Percentiles rank a stretch among this genome's conserved stretches.
Conservation (phyloP, 768 basidiomycete species). For the Boletus rubropictus region DNA sequence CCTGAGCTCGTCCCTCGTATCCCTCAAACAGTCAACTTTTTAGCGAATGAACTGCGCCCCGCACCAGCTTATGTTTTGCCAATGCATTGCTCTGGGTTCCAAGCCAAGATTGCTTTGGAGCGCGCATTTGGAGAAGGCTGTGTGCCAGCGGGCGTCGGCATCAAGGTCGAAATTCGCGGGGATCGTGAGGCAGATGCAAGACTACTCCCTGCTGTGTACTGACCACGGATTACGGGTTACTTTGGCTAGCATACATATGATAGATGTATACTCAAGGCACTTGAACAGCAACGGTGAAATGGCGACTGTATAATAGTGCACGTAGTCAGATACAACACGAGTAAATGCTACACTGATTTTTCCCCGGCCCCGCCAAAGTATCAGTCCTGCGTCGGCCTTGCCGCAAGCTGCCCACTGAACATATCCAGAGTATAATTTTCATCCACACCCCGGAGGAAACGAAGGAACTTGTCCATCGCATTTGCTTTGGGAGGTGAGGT, state of each 20-base stretch:
- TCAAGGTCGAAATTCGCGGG: conserved; percentile 54
- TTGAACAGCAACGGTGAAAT: neutral
- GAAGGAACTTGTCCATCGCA: conserved; percentile 43
- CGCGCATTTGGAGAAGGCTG: conserved; percentile 65
- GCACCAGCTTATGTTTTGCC: conserved; percentile 68
- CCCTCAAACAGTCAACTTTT: conserved; percentile 62
- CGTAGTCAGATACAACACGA: neutral
- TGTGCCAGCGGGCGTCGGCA: conserved; percentile 74
- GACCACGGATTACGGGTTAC: neutral
- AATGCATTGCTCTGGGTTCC: conserved; percentile 82
- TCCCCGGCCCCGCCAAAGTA: neutral
- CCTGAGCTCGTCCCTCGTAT: conserved; percentile 61
- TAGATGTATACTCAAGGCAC: neutral
- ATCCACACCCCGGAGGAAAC: conserved; percentile 46
- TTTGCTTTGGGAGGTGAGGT: conserved; percentile 39
- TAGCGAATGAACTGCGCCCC: conserved; percentile 54
- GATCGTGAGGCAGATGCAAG: conserved; percentile 38
- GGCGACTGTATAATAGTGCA: neutral
- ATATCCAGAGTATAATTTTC: conserved; percentile 31
- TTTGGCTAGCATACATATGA: conserved; percentile 1
- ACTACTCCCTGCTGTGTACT: conserved; percentile 20
- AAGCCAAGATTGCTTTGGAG: conserved; percentile 67
- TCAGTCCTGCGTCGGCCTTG: conserved; percentile 1
- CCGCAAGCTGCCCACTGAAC: neutral
- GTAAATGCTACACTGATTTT: conserved; percentile 2